Evolutionary conservation across 2,329 filamentous ascomycete species (phyloP), one percentile per base, ranked within the genome.

Genomic region (Colletotrichum chlorophyti): DNA sequence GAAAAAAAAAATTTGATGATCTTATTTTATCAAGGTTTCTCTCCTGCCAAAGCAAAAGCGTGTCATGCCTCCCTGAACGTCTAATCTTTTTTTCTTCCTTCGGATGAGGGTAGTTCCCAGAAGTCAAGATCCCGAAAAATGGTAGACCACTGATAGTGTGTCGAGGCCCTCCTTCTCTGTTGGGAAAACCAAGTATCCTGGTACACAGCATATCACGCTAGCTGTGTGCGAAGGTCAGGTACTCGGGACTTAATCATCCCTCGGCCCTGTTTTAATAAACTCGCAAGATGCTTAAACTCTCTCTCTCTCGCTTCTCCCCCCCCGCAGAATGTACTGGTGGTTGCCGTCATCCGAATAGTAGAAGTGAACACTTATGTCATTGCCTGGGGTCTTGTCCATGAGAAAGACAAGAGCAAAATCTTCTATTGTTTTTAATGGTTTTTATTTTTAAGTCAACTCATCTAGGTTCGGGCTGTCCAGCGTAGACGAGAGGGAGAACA

Each of bases 91-190:
- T 32, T 31, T 17, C 9, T 17, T 49, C 23, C 43, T 43, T 45
- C 29, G 43, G 55, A 59, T 24, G 51, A 40, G 24, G 37, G 50
- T 40, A 31, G 41, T 52, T 55, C 37, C 55, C 49, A 51, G 31
- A n/a, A 29, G 51, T 51, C 43, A 55, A 48, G 42, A 14, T 37
- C 15, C 35, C 35, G 21, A 38, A n/a, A 19, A 19, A 19, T 38
- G 9, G 43, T 38, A 37, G 50, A 17, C 32, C 49, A 42, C 54
- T 47, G 27, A 53, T 23, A 57, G 42, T 51, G 31, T 37, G 35
- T 35, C 35, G 50, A 21, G 34, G 15, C 32, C 48, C 49, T 48
- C 21, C 42, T n/a, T n/a, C n/a, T n/a, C n/a, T n/a, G 29, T 42
- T 57, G 31, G 35, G 24, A 45, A 14, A 40, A 45, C 26, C 29